A percentile compares a stretch with the other conserved stretches of the same genome.
phyloP scores from a whole-genome alignment of 2,329 filamentous ascomycete genomes.

The Cryphonectria naterciae region DNA sequence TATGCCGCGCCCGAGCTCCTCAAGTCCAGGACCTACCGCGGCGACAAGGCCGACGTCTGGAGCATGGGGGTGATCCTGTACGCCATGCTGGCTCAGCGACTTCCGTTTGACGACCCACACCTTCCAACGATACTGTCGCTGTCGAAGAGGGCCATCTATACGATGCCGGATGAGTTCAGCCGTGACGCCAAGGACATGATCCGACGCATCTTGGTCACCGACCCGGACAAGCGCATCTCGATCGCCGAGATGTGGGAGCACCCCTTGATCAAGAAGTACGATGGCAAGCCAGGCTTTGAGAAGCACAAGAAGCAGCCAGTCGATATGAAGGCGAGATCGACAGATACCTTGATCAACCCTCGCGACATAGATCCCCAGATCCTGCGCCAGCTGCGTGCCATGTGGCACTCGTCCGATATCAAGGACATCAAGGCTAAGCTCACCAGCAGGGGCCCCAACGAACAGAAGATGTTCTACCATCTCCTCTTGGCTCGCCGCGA shows the following conservation, averaged over 20 bases:
- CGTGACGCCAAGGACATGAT: constrained; percentile 78
- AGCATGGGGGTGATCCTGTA: constrained; percentile 90
- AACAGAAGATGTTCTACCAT: constrained; percentile 93
- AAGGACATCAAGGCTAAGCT: constrained; percentile 72
- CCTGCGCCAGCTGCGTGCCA: constrained; percentile 80
- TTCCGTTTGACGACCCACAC: constrained; percentile 78
- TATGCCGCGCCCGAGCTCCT: constrained; percentile 95
- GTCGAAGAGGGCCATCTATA: constrained; percentile 63
- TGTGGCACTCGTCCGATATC: constrained; percentile 87
- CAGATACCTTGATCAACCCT: constrained; percentile 60
- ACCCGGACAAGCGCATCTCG: constrained; percentile 78
- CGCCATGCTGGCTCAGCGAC: constrained; percentile 79
- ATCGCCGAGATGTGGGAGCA: constrained; percentile 86
- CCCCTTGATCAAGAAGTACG: constrained; percentile 83
- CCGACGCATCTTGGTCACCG: constrained; percentile 74
- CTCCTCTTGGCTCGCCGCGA: constrained; percentile 81
- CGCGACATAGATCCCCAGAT: constrained; percentile 80
- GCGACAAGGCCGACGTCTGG: constrained; percentile 90
- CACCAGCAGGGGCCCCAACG: constrained; percentile 71
- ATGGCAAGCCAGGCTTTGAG: constrained; percentile 71
- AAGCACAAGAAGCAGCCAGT: constrained; percentile 57
- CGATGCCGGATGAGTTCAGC: constrained; percentile 66
- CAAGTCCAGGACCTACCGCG: constrained; percentile 75
- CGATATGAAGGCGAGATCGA: constrained; percentile 63
- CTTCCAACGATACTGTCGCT: constrained; percentile 59